phyloP scores from a whole-genome alignment of 371 early-diverging fungal species.

The Mucor circinelloides region DNA sequence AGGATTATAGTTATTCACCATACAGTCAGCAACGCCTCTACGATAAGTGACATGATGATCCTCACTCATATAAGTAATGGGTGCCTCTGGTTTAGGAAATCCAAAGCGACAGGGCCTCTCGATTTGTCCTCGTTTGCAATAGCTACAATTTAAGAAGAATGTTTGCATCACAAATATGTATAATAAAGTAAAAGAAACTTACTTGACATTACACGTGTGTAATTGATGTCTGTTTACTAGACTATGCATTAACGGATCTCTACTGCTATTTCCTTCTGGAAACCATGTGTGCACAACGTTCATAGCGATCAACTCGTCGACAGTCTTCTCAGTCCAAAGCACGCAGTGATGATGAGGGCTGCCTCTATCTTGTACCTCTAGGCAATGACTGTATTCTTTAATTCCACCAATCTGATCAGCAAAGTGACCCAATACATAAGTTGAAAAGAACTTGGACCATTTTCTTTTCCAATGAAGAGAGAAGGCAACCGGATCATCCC shows the following conservation, averaged over 20 bases:
- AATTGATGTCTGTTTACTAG: neutral
- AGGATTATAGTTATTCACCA: too few relatives aligned
- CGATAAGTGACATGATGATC: too few relatives aligned
- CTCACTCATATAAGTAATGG: too few relatives aligned
- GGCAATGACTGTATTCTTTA: neutral
- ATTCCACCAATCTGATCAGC: constrained; percentile 8
- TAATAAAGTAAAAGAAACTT: too few relatives aligned
- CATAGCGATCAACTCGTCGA: constrained; percentile 2
- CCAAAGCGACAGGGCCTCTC: too few relatives aligned
- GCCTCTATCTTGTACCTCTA: neutral
- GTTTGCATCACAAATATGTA: too few relatives aligned
- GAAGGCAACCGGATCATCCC: constrained; percentile 2
- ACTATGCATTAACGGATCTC: neutral
- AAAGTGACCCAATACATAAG: neutral
- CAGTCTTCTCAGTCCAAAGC: too few relatives aligned
- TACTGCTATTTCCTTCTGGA: neutral
- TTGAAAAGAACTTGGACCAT: constrained; percentile 2
- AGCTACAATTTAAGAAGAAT: too few relatives aligned
- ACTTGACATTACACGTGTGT: neutral
- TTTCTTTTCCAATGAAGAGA: neutral
- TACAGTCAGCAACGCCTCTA: too few relatives aligned
- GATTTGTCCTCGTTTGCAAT: too few relatives aligned
- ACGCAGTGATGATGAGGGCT: constrained; percentile 1
- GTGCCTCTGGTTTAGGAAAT: too few relatives aligned
- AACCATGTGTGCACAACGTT: constrained; percentile 1